Evolutionary conservation across 2,329 filamentous ascomycete genomes (phyloP), one percentile per base, ranked within the genome.

Genomic region (Chaetomium sp.): DNA sequence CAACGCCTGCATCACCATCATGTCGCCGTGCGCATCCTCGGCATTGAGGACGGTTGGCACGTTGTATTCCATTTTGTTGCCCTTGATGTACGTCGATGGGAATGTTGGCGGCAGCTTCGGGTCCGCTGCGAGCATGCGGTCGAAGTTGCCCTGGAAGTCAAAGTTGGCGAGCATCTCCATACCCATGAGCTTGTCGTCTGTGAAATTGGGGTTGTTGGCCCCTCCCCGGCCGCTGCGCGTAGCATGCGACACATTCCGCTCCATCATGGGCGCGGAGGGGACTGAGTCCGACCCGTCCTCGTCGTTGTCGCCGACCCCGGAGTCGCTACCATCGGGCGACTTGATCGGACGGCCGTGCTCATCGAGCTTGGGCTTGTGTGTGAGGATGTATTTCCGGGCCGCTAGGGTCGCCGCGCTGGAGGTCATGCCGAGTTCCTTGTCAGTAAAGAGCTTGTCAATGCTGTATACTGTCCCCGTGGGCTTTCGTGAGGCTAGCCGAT

Each of bases 361-460:
- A 63, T 81, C 79, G 38, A 79, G 73, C 57, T 83, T 80, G 38
- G 78, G 76, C 35, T 84, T 83, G 72, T 87, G 85, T 42, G 85
- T 83, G 60, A 87, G 75, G 63, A 89, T 81, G 71, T 87, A 85
- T 67, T 85, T 84, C 73, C 88, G 85, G 9, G 87, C 83, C 2
- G 86, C 86, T 23, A 88, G 71, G 33, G 87, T 86, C 5, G 87
- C 84, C 4, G 80, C 78, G 66, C 88, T 89, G 74, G 89, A 89
- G 31, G 85, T 85, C 79, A 90, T 82, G 4, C 84, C 82, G 33
- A 90, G 80, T 76, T 90, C 87, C 75, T 88, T 89, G 70, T 90
- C 87, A 0, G 87, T 90, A 58, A 90, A 90, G 45, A 90, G 82
- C 78, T 89, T 89, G 70, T 90, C 87, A 65, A 90, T 84, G 73